Evolutionary conservation across 257 asterid species (phyloP).

Genomic region (Solanum peruvianum): DNA sequence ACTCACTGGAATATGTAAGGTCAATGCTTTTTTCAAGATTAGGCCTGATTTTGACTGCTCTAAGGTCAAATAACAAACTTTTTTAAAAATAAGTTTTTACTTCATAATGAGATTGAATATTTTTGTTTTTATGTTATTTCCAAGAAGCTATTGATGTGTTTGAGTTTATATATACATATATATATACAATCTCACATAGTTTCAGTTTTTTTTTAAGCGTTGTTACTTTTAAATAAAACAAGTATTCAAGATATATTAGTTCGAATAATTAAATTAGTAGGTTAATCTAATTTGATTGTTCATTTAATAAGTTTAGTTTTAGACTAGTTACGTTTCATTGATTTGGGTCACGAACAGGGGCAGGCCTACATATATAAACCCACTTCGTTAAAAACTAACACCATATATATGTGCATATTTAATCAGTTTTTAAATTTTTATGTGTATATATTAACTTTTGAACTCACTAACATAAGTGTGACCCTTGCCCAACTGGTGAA

Average conservation of each 20-base stretch:
- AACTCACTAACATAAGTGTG: too few species aligned
- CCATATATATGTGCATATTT: too few species aligned
- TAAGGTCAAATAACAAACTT: neutral
- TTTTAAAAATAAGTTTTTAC: too few species aligned
- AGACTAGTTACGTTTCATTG: neutral
- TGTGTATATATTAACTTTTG: too few species aligned
- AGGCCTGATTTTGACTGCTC: neutral
- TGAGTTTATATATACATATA: too few species aligned
- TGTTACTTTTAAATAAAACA: neutral
- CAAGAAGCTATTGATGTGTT: neutral
- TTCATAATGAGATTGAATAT: neutral
- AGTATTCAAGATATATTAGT: too few species aligned
- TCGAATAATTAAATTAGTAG: neutral
- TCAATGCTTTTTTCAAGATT: neutral
- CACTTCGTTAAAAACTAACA: too few species aligned
- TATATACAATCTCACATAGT: neutral
- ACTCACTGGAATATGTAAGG: slow-evolving; percentile 1
- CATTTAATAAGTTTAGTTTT: neutral
- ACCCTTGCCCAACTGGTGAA: too few species aligned
- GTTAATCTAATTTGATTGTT: neutral
- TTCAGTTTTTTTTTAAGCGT: neutral
- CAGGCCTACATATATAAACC: too few species aligned
- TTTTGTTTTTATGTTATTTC: neutral
- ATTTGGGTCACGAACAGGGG: neutral
- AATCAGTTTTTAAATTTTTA: too few species aligned